Evolutionary conservation across 768 basidiomycete genomes (phyloP), one percentile per base, ranked within the genome.

Genomic region (Auriscalpium vulgare): DNA sequence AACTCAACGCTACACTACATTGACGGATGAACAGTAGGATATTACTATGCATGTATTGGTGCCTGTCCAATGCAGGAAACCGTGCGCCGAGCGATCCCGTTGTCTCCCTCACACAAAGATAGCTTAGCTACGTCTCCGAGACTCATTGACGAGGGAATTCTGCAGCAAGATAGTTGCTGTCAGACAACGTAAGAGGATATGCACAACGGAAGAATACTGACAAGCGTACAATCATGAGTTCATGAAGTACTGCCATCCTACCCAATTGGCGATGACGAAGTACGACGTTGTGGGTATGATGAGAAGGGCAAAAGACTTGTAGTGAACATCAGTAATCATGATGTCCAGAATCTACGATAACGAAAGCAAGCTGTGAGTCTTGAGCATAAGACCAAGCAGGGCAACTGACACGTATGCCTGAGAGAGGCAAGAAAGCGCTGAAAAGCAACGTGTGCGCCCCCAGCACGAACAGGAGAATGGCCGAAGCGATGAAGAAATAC

Each of bases 241-340:
- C 46, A 88, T 83, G 68, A 91, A 97, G 70, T 92, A 97, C 69
- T 97, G 93, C 93, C 94, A 97, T 44, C 95, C 95, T 40, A 95
- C 91, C 95, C 95, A 98, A 65, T 97, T 97, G 44, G 93, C 92
- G 64, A 98, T 98, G 53, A 92, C 88, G 69, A 94, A 95, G 71
- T 91, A 94, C 43, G 87, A 77, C 10, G 78, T 82, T 8, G 85
- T 85, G 11, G 95, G 93, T 47, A 97, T 78, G 46, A 94, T 74
- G 40, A 97, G 72, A 10, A 94, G 71, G 35, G 72, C 64, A 62
- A 95, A 82, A 71, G 95, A 97, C 72, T 94, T 95, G 82, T 95
- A 95, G 67, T 97, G 91, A 21, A 75, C 81, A 72, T 95, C 94
- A 43, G 71, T 63, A 2, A 81, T 83, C 10, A 94, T 72, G 51